Percentiles rank a stretch among this genome's conserved stretches.
Conservation (phyloP, 257 asterid species). For the Coffea eugenioides region DNA sequence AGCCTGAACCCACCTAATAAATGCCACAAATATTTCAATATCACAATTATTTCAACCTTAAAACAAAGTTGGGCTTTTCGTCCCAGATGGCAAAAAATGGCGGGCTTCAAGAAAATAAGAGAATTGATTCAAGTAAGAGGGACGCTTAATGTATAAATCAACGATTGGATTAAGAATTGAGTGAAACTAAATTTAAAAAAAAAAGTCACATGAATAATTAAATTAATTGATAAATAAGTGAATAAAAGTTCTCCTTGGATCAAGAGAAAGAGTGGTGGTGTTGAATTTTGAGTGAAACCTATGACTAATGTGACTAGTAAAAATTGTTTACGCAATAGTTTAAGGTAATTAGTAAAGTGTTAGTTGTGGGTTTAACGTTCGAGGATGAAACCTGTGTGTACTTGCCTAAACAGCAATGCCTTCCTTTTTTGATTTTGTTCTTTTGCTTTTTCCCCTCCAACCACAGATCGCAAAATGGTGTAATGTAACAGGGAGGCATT, state of each 20-base stretch:
- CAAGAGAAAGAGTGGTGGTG: neutral
- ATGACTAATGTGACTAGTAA: neutral
- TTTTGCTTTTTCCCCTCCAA: neutral
- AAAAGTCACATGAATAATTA: no score
- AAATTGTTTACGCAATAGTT: neutral
- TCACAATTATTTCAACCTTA: constrained; percentile 2
- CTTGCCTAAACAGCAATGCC: neutral
- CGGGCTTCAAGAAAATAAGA: neutral
- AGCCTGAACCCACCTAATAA: constrained; percentile 4
- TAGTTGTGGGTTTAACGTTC: neutral
- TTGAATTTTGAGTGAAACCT: neutral
- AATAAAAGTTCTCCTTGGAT: constrained; percentile 2
- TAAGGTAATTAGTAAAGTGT: neutral
- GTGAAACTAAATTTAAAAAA: neutral
- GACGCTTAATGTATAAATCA: neutral
- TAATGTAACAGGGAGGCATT: neutral
- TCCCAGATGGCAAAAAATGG: neutral
- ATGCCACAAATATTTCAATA: neutral
- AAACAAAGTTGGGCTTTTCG: neutral
- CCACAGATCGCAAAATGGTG: neutral
- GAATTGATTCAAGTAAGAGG: neutral
- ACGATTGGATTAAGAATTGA: neutral
- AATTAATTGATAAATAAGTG: neutral
- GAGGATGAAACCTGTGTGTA: neutral
- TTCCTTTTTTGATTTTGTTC: neutral